phyloP scores from a whole-genome alignment of 164 flowering plant genomes.

The Magnolia kwangsiensis region DNA sequence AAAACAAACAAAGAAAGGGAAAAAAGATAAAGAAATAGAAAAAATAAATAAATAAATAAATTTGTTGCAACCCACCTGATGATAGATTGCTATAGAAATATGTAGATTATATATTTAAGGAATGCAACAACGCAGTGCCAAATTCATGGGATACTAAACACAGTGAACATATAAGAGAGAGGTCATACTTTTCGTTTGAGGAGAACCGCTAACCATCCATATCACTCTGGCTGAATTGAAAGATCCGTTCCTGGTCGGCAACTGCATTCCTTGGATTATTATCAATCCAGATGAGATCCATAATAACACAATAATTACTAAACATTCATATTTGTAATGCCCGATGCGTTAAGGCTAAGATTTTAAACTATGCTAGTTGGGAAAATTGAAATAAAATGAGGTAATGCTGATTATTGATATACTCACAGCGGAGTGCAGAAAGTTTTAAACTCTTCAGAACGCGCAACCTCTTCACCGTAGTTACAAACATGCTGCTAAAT shows the following conservation, averaged over 20 bases:
- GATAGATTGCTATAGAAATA: too few species aligned
- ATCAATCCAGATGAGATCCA: too few species aligned
- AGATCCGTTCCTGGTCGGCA: too few species aligned
- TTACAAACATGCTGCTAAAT: constrained; percentile 54
- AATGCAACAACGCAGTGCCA: background rate
- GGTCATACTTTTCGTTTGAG: constrained; percentile 67
- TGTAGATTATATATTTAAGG: background rate
- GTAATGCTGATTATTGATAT: background rate
- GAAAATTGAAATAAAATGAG: background rate
- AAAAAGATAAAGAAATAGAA: too few species aligned
- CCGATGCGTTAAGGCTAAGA: background rate
- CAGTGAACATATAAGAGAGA: background rate
- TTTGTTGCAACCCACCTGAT: too few species aligned
- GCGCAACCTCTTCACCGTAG: constrained; percentile 51
- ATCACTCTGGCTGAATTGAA: too few species aligned
- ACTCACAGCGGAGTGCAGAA: constrained; percentile 33
- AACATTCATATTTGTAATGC: background rate
- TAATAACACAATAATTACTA: too few species aligned
- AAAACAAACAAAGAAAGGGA: too few species aligned
- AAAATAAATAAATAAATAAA: too few species aligned
- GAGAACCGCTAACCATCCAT: constrained; percentile 92
- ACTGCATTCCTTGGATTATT: too few species aligned
- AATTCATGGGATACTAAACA: too few species aligned
- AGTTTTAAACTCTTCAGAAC: constrained; percentile 51
- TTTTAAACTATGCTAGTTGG: too few species aligned